Percentiles rank a stretch among this genome's conserved stretches.
Evolutionary conservation across 371 early-diverging fungal species (phyloP).

Genomic region (Basidiobolus meristosporus): DNA sequence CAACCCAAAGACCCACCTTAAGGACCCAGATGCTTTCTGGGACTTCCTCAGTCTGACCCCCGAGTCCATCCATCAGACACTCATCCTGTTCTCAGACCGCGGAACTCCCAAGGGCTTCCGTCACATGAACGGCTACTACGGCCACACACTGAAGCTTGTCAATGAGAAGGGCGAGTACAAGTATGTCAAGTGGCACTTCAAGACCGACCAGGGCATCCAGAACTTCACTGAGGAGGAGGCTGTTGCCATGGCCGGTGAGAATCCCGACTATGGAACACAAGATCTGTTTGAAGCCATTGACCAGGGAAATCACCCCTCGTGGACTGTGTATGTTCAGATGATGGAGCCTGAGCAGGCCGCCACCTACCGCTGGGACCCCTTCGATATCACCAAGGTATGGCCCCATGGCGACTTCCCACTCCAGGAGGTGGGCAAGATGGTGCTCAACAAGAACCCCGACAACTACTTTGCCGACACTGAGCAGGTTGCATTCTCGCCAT

Average conservation of each 20-base stretch:
- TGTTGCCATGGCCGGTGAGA: slow-evolving; percentile 20
- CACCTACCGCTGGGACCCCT: slow-evolving; percentile 28
- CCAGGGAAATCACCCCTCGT: slow-evolving; percentile 32
- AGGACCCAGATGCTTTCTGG: slow-evolving; percentile 37
- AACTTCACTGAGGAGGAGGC: slow-evolving; percentile 30
- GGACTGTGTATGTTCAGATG: slow-evolving; percentile 34
- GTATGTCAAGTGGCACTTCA: no score
- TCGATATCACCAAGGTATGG: slow-evolving; percentile 51
- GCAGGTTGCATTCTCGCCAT: slow-evolving; percentile 59
- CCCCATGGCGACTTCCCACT: slow-evolving; percentile 36
- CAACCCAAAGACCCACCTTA: no score
- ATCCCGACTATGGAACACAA: slow-evolving; percentile 37
- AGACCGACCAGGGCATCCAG: slow-evolving; percentile 42
- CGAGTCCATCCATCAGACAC: slow-evolving; percentile 40
- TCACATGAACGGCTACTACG: no score
- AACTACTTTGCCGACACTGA: slow-evolving; percentile 71
- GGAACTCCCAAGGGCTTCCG: no score
- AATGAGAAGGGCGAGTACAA: no score
- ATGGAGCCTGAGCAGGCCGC: slow-evolving; percentile 27
- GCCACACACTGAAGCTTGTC: no score
- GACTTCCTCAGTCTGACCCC: slow-evolving; percentile 39
- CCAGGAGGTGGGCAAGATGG: no score
- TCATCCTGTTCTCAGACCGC: slow-evolving; percentile 41
- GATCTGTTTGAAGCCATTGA: slow-evolving; percentile 41
- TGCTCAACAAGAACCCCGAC: slow-evolving; percentile 50